These are phyloP conservation scores for Silene uniflora DNA, from an alignment of 148 eudicot species.

Conservation along the genomic window DNA sequence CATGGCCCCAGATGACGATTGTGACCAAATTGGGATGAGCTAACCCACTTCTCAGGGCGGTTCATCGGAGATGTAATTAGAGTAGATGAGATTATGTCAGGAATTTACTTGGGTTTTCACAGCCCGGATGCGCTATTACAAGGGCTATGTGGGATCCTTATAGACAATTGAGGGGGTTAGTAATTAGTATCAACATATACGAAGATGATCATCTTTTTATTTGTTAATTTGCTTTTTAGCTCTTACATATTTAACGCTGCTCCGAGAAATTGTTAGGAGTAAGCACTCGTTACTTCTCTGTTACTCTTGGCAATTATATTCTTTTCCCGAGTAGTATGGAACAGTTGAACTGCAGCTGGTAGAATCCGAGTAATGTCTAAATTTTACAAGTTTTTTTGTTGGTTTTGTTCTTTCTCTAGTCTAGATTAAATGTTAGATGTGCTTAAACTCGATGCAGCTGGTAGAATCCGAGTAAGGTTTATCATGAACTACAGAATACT, in stretches of 20 bases:
- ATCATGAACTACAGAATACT: no score
- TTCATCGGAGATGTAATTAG: slow-evolving; percentile 30
- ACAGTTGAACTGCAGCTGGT: slow-evolving; percentile 19
- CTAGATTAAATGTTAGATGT: no score
- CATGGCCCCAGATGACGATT: slow-evolving; percentile 55
- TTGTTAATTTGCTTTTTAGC: slow-evolving; percentile 4
- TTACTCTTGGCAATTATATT: slow-evolving; percentile 26
- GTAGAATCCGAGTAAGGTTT: background rate
- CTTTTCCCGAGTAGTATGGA: slow-evolving; percentile 8
- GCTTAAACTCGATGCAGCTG: background rate
- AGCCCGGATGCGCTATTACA: slow-evolving; percentile 9
- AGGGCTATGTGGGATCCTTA: background rate
- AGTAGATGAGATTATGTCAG: slow-evolving; percentile 8
- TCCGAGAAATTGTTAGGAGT: slow-evolving; percentile 22
- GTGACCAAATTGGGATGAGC: slow-evolving; percentile 21
- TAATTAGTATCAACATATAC: slow-evolving; percentile 18
- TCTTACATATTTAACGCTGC: background rate
- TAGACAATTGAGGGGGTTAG: slow-evolving; percentile 2
- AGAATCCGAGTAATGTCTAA: slow-evolving; percentile 16
- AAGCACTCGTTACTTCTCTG: slow-evolving; percentile 27
- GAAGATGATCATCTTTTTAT: slow-evolving; percentile 13
- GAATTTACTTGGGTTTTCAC: slow-evolving; percentile 25
- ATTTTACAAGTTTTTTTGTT: slow-evolving; percentile 10
- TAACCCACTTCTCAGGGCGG: background rate
- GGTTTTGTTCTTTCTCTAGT: background rate